Evolutionary conservation across 2,329 filamentous ascomycete genomes (phyloP).

Genomic region (Fusarium scirpi): DNA sequence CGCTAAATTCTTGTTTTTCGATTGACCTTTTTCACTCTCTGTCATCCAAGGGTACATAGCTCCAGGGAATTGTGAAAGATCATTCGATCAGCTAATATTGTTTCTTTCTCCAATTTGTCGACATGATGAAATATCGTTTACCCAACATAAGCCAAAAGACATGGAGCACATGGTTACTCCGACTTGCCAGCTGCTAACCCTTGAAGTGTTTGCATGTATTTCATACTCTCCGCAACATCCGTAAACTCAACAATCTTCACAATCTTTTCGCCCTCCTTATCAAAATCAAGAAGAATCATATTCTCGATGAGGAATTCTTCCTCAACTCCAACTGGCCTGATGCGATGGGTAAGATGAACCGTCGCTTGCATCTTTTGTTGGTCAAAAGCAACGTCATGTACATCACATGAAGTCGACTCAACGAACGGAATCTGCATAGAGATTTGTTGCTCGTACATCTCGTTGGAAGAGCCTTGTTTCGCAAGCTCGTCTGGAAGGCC

Average conservation of each 20-base stretch:
- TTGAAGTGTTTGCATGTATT: neutral
- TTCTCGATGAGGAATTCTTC: neutral
- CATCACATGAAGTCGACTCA: neutral
- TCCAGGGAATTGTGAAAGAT: neutral
- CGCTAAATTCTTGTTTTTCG: neutral
- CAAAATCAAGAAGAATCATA: neutral
- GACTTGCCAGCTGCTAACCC: neutral
- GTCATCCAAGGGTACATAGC: neutral
- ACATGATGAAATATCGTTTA: neutral
- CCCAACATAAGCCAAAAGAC: rapidly evolving
- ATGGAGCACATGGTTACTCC: neutral
- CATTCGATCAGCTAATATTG: too few relatives aligned
- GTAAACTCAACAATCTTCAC: conserved; percentile 6
- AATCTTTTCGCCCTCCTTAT: neutral
- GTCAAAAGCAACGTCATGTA: neutral
- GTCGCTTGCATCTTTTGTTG: neutral
- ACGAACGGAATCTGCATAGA: neutral
- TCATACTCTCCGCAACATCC: neutral
- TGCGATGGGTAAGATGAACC: conserved; percentile 6
- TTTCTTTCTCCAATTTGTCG: neutral
- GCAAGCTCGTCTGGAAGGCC: neutral
- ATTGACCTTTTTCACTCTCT: neutral
- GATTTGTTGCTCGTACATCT: neutral
- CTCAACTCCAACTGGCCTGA: neutral
- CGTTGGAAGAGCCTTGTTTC: neutral